phyloP scores from a whole-genome alignment of 495 filamentous ascomycete genomes.

The Geoglossum glabrum region DNA sequence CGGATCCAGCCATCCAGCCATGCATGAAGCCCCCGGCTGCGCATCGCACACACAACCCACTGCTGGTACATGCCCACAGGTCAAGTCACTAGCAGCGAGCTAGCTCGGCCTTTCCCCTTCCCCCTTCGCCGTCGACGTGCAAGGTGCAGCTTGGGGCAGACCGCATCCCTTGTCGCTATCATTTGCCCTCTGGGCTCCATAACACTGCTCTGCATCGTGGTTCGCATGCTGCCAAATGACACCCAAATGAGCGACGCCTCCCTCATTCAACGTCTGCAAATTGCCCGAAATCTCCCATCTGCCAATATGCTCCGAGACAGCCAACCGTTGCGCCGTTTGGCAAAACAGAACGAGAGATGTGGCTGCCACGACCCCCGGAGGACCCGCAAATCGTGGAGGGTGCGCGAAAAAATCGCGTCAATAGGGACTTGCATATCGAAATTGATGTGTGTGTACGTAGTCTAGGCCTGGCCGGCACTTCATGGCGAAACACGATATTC shows the following conservation, averaged over 20 bases:
- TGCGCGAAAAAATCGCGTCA: not conserved
- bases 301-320: not conserved
- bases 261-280: not conserved
- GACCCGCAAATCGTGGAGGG: not conserved
- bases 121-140: not conserved
- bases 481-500: not conserved
- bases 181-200: not conserved
- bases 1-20: not conserved
- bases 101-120: not conserved
- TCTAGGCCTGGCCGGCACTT: not conserved
- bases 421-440: not conserved
- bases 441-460: not conserved
- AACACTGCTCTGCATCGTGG: not conserved
- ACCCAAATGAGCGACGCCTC: constrained; percentile 1
- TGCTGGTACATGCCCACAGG: not conserved
- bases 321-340: not conserved
- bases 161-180: not conserved
- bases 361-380: not conserved
- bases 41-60: not conserved
- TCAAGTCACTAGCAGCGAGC: not conserved
- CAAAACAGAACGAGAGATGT: not conserved
- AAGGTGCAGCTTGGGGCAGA: not conserved
- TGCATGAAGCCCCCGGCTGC: not conserved
- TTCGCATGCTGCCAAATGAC: not conserved
- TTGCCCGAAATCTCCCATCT: not conserved